Evolutionary conservation across 2,329 filamentous ascomycete genomes (phyloP).

Genomic region (Fusarium neocosmosporiellum): DNA sequence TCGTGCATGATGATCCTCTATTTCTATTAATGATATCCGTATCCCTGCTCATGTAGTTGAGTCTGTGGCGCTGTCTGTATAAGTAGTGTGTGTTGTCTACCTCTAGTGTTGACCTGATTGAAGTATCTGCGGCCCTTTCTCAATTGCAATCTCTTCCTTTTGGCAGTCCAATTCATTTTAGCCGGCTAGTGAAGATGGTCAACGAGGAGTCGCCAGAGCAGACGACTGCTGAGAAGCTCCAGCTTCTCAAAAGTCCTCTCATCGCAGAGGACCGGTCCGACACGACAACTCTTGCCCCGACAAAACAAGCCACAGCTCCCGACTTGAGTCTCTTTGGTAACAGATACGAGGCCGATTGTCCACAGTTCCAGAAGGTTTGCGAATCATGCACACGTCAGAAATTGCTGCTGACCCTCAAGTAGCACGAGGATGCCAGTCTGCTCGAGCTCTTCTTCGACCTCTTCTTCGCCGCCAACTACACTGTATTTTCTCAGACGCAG

Average conservation of each 20-base stretch:
- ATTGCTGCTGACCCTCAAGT: not conserved
- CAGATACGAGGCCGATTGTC: constrained; percentile 36
- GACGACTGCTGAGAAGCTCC: constrained; percentile 41
- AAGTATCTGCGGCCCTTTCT: not conserved
- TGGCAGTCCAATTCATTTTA: not conserved
- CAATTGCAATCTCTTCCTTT: not conserved
- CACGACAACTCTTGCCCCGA: constrained; percentile 14
- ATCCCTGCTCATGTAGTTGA: not conserved
- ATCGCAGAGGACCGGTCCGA: constrained; percentile 20
- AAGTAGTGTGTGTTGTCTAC: constrained; percentile 7
- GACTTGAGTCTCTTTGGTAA: constrained; percentile 41
- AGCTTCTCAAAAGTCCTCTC: constrained; percentile 48
- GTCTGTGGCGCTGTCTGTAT: constrained; percentile 6
- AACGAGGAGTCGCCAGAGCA: constrained; percentile 7
- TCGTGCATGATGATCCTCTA: not conserved
- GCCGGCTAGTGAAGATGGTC: constrained; percentile 28
- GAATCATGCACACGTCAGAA: no score
- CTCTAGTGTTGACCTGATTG: not conserved
- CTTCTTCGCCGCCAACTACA: constrained; percentile 68
- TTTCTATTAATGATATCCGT: not conserved
- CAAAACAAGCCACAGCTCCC: constrained; percentile 8
- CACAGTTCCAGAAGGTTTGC: constrained; percentile 43
- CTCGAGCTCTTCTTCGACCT: constrained; percentile 54
- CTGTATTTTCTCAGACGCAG: constrained; percentile 61
- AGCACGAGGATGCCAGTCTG: constrained; percentile 51